Evolutionary conservation across 2,329 filamentous ascomycete species (phyloP).

Genomic region (Colletotrichum sp.): DNA sequence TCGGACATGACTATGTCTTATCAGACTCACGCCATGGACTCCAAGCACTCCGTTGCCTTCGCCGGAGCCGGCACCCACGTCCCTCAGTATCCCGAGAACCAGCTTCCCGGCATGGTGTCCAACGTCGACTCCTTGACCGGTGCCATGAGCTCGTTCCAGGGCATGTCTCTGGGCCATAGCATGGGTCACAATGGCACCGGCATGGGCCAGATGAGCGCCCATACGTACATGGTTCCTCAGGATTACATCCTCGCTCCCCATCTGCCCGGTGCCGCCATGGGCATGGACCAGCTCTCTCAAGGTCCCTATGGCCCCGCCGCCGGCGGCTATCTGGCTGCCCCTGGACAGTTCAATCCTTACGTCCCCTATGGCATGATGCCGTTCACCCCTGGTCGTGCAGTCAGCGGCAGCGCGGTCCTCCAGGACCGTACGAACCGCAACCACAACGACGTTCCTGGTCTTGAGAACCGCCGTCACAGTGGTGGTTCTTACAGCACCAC

Average conservation of each 20-base stretch:
- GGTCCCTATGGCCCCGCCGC: constrained; percentile 38
- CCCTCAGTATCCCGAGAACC: constrained; percentile 19
- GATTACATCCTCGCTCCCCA: constrained; percentile 42
- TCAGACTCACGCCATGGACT: constrained; percentile 42
- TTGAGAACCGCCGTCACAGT: constrained; percentile 63
- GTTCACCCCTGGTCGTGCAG: constrained; percentile 56
- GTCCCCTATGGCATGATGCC: constrained; percentile 48
- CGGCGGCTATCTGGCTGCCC: constrained; percentile 40
- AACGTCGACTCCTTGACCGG: constrained; percentile 9
- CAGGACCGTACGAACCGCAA: constrained; percentile 52
- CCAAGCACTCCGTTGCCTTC: constrained; percentile 31
- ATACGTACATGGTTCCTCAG: constrained; percentile 39
- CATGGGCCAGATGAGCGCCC: constrained; percentile 33
- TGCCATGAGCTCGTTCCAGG: constrained; percentile 19
- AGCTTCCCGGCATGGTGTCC: constrained; percentile 14
- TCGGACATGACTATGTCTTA: constrained; percentile 34
- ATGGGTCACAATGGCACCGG: constrained; percentile 30
- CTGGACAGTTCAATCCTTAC: constrained; percentile 32
- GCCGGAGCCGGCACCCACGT: not conserved
- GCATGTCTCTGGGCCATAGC: constrained; percentile 39
- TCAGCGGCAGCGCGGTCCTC: constrained; percentile 30
- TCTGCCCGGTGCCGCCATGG: constrained; percentile 34
- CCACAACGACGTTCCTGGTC: constrained; percentile 61
- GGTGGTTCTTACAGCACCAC: constrained; percentile 69
- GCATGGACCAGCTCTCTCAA: constrained; percentile 32